Evolutionary conservation across 2,329 filamentous ascomycete species (phyloP), one percentile per base, ranked within the genome.

Genomic region (Aspergillus jensenii): DNA sequence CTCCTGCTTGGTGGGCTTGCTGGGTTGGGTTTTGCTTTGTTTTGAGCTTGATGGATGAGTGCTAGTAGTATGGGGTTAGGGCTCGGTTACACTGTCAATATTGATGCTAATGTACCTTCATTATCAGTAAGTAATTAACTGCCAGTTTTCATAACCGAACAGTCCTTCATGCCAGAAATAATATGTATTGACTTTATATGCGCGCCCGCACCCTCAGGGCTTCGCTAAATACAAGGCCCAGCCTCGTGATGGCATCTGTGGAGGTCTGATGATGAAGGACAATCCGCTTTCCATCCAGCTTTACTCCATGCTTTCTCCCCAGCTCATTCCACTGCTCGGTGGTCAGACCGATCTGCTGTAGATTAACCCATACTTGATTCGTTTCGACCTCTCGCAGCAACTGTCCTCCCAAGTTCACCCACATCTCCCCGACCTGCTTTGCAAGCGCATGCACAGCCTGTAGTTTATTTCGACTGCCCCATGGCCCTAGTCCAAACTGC

Each of bases 391-490:
- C 41, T 79, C 47, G 52, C 4, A 33, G 72, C 48, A 90, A 72
- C 72, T 81, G 82, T 1, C 90, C 90, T 3, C 89, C 90, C 40
- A 85, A 74, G 9, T 74, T 74, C 11, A 76, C 79, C 90, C 90
- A 93, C 59, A 87, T 71, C 44, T 74, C 72, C 19, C 79, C 83
- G 11, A 90, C 77, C 65, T 78, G 74, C 68, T 80, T 80, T 3
- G 88, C 87, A 19, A 80, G 79, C 44, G 75, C 74, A 68, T 91
- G 87, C 15, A 80, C 82, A 49, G 76, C 76, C 21, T 74, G 71
- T 57, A 90, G 72, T 66, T 81, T 78, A 1, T 87, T 87, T 2
- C 40, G 41, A 19, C 51, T 46, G 19, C 41, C 51, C 31, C 51
- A 53, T 4, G 51, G 41, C 1, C 83, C 84, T 21, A 86, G 74